Base-by-base conservation (phyloP, 164 flowering plant genomes). In the Nelumbo lutea region DNA sequence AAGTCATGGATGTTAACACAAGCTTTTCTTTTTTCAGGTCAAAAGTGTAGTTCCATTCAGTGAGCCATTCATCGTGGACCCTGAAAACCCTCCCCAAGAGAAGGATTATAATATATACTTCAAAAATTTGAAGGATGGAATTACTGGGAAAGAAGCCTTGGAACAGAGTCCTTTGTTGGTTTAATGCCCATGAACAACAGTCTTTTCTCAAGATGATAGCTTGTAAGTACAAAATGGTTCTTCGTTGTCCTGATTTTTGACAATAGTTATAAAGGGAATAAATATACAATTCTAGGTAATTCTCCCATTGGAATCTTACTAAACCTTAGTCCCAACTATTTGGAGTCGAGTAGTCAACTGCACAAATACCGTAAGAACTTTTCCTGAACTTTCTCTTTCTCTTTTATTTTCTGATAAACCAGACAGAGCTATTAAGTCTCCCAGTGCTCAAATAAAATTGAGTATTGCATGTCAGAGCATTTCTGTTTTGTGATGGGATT, bases 61-160 rank as follows among this genome's bases (percentile, higher is more conserved):
- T 58, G 97, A 95, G 73, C 88, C 91, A 47, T 95, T 82, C 66
- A 83, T 87, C 1, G 86, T 95, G 64, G 97, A 95, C 80, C 97
- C 96, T 27, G 87, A 88, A 76, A 95, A 91, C 72, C 97, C 92
- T 67, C 98, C 98, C 5, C 89, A 87, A 8, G 93, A 95, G 78
- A 95, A 92, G 82, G 96, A 95, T 68, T 95, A 91, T 69, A 67
- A 92, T 14, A 61, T 74, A 3, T 90, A 85, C 75, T 95, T 95
- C 79, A 85, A 83, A 76, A 78, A 66, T 60, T 79, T 92, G 76
- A 89, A 95, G 71, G 97, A 89, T n/a, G 97, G 96, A n/a, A 84
- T 95, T 66, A 95, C 93, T 7, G 98, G 98, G 59, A 95, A 95
- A 76, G 97, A 88, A 79, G 74, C 61, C 57, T 70, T 86, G 53